Percentiles rank a stretch among this genome's conserved stretches.
phyloP scores from a whole-genome alignment of 129 eudicot species.

The Helianthus tuberosus region DNA sequence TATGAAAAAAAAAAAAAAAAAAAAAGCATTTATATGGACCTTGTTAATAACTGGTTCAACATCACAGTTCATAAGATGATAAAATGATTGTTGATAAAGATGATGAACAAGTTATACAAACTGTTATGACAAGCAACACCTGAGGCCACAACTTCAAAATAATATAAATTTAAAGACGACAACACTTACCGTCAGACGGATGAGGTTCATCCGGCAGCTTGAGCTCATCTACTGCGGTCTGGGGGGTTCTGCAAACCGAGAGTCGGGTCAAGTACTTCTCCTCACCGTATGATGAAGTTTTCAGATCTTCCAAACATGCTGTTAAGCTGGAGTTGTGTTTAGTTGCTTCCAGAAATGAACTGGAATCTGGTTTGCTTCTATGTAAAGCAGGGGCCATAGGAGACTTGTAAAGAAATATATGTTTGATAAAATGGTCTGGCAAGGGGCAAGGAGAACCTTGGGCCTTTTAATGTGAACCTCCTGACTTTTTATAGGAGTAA shows the following conservation, averaged over 20 bases:
- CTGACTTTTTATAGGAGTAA: not conserved
- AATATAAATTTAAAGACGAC: not conserved
- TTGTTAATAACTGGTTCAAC: too few species aligned
- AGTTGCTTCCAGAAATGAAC: not conserved
- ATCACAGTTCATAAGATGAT: not conserved
- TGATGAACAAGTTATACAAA: not conserved
- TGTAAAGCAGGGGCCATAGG: not conserved
- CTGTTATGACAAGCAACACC: not conserved
- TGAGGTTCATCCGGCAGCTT: too few species aligned
- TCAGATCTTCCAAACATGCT: not conserved
- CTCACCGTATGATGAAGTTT: not conserved
- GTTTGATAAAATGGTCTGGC: not conserved
- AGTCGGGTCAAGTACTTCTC: not conserved
- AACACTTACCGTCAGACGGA: too few species aligned
- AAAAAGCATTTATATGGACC: too few species aligned
- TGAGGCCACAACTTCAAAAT: not conserved
- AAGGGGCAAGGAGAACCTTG: not conserved
- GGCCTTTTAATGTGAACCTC: not conserved
- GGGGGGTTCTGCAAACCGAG: not conserved
- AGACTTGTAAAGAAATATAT: not conserved
- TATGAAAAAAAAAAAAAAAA: too few species aligned
- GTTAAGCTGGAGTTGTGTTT: not conserved
- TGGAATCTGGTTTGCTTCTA: not conserved
- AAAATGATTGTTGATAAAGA: not conserved
- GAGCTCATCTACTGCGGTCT: not conserved